Conservation (phyloP, 352 stramenopile species). For the Phytophthora sp. region DNA sequence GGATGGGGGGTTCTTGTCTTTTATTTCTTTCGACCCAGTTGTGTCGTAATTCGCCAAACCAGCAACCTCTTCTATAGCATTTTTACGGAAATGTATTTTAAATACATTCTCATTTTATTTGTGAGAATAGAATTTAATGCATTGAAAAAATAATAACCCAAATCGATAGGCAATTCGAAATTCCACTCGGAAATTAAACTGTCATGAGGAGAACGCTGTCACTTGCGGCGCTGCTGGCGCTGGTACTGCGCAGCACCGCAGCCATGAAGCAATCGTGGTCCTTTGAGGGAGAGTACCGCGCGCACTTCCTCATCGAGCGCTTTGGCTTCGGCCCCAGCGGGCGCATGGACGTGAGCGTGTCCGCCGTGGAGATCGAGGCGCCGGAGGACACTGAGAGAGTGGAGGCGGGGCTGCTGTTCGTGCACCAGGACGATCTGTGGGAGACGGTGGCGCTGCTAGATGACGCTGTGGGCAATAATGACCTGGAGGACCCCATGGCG, state of each 20-base stretch:
- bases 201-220: no score
- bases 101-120: no score
- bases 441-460: constrained; percentile 58
- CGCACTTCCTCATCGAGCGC: constrained; percentile 89
- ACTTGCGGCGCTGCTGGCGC: neutral
- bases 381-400: constrained; percentile 17
- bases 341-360: constrained; percentile 75
- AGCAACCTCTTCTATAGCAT: no score
- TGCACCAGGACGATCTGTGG: constrained; percentile 71
- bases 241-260: constrained; percentile 9
- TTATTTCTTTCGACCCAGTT: no score
- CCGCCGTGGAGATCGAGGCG: constrained; percentile 44
- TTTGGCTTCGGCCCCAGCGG: constrained; percentile 85
- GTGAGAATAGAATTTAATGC: no score
- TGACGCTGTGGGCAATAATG: constrained; percentile 28
- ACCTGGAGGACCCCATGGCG: no score
- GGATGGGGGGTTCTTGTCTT: no score
- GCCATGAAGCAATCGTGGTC: constrained; percentile 83
- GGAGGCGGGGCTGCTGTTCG: constrained; percentile 60
- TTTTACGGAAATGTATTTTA: no score
- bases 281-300: constrained; percentile 72
- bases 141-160: no score
- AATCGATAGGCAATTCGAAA: neutral
- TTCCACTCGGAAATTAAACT: no score
- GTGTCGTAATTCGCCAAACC: no score